These are phyloP conservation scores for Leptographium lundbergii DNA, from an alignment of 2,329 filamentous ascomycete genomes.

Conservation along the genomic window DNA sequence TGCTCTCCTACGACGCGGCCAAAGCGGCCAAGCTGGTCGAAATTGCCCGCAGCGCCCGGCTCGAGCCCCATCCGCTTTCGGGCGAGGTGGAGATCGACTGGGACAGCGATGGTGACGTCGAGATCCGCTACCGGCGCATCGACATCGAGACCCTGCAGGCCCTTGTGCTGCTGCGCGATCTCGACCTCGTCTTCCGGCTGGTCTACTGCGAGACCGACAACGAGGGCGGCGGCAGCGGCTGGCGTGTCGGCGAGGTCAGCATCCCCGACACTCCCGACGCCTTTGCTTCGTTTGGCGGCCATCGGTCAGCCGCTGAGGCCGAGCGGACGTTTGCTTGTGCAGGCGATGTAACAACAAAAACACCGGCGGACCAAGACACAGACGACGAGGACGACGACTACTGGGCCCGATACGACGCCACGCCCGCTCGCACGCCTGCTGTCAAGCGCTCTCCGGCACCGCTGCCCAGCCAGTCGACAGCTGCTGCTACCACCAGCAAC, in stretches of 20 bases:
- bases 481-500: slow-evolving; percentile 10
- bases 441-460: slow-evolving; percentile 52
- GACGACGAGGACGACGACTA: slow-evolving; percentile 67
- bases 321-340: slow-evolving; percentile 36
- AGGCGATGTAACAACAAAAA: slow-evolving; percentile 1
- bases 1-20: slow-evolving; percentile 55
- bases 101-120: slow-evolving; percentile 41
- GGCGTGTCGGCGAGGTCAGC: slow-evolving; percentile 60
- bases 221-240: slow-evolving; percentile 48
- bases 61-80: slow-evolving; percentile 72
- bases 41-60: slow-evolving; percentile 45
- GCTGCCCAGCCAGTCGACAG: slow-evolving; percentile 13
- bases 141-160: slow-evolving; percentile 66
- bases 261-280: slow-evolving; percentile 44
- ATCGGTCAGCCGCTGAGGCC: slow-evolving; percentile 42
- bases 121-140: slow-evolving; percentile 51
- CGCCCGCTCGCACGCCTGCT: slow-evolving; percentile 51
- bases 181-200: slow-evolving; percentile 48
- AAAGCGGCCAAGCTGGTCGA: slow-evolving; percentile 45
- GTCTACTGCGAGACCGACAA: slow-evolving; percentile 58
- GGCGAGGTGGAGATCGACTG: slow-evolving; percentile 67
- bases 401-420: slow-evolving; percentile 67
- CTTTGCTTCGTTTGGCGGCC: slow-evolving; percentile 39
- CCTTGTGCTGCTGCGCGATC: slow-evolving; percentile 46
- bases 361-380: slow-evolving; percentile 25